These are phyloP conservation scores for Linaria vulgaris DNA, from an alignment of 257 asterid genomes.

Conservation along the genomic window DNA sequence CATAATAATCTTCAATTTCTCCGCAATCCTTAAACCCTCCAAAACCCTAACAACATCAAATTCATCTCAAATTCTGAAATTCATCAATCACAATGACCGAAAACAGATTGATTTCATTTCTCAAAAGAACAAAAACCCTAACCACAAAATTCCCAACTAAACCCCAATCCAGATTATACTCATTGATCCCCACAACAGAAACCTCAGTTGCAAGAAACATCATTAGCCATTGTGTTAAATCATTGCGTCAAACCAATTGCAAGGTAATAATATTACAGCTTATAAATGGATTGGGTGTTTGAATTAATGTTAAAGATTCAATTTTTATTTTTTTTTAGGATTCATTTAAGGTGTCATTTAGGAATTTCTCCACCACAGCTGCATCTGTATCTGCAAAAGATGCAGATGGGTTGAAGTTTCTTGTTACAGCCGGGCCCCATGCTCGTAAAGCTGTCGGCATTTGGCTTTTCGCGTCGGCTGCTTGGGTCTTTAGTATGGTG, in stretches of 20 bases:
- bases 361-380: constrained; percentile 57
- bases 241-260: constrained; percentile 41
- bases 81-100: constrained; percentile 37
- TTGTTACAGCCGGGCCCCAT: constrained; percentile 80
- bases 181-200: constrained; percentile 37
- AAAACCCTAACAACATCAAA: no score
- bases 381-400: constrained; percentile 46
- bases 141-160: constrained; percentile 32
- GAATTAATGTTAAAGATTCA: background rate
- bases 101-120: constrained; percentile 45
- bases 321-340: constrained; percentile 40
- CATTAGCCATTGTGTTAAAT: constrained; percentile 44
- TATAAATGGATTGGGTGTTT: background rate
- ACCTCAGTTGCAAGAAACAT: constrained; percentile 34
- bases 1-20: no score
- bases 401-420: constrained; percentile 55
- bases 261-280: constrained; percentile 38
- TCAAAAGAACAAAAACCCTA: constrained; percentile 37
- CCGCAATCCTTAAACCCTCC: no score
- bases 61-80: no score
- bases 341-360: constrained; percentile 32
- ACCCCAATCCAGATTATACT: constrained; percentile 41
- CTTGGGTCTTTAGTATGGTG: constrained; percentile 98
- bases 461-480: constrained; percentile 92
- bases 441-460: constrained; percentile 84